These are phyloP conservation scores for Jatropha curcas DNA, from an alignment of 345 rosid species.

Conservation along the genomic window DNA sequence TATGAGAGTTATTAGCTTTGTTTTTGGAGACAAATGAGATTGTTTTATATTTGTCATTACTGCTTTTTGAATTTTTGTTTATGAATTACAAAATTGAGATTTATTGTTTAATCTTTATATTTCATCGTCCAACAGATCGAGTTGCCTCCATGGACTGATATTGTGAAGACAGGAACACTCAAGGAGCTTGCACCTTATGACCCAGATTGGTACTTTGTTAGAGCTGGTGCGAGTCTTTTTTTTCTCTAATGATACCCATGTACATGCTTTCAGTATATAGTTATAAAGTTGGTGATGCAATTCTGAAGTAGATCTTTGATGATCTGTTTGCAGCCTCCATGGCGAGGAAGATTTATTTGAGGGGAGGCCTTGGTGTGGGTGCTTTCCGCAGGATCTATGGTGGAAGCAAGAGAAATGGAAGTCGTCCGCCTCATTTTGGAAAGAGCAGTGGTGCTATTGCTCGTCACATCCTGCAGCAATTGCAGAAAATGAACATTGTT, in stretches of 20 bases:
- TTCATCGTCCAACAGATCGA: slow-evolving; percentile 49
- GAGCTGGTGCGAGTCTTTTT: slow-evolving; percentile 48
- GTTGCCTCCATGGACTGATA: slow-evolving; percentile 55
- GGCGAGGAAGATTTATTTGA: slow-evolving; percentile 88
- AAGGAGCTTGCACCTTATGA: slow-evolving; percentile 43
- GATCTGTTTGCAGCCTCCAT: slow-evolving; percentile 59
- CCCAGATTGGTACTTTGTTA: slow-evolving; percentile 51
- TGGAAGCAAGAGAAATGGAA: slow-evolving; percentile 85
- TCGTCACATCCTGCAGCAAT: slow-evolving; percentile 82
- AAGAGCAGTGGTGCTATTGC: slow-evolving; percentile 88
- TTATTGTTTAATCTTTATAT: no score
- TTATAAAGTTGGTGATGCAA: background rate
- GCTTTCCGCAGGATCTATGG: slow-evolving; percentile 86
- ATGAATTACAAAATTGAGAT: no score
- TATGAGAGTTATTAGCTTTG: no score
- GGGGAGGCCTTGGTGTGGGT: slow-evolving; percentile 94
- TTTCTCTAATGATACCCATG: no score
- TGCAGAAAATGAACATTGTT: slow-evolving; percentile 64
- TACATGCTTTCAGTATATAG: no score
- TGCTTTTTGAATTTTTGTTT: background rate
- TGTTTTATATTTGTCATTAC: background rate
- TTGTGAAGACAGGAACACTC: slow-evolving; percentile 35
- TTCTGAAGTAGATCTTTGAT: background rate
- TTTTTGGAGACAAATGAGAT: no score
- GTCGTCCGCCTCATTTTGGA: slow-evolving; percentile 87